These are phyloP conservation scores for Limnomonas spitsbergensis DNA, from an alignment of 139 green algal species.

Conservation along the genomic window DNA sequence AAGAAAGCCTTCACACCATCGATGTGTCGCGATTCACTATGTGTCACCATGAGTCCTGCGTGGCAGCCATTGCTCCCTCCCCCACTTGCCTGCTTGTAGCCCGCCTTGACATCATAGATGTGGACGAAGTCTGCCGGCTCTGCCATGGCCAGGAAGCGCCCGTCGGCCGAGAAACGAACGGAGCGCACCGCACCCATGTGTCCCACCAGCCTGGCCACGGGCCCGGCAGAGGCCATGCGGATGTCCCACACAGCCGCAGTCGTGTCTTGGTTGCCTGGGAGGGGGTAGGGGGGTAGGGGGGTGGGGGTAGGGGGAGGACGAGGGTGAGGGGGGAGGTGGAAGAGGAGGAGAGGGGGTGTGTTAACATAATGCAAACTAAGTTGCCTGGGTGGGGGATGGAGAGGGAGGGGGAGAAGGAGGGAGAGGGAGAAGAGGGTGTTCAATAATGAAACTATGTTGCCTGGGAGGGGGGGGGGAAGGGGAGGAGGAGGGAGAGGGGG, in stretches of 20 bases:
- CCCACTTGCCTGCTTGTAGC: slow-evolving; percentile 31
- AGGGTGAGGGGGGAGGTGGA: too few relatives aligned
- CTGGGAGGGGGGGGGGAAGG: too few relatives aligned
- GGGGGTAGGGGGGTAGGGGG: background rate
- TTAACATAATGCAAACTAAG: too few relatives aligned
- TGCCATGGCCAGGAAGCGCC: slow-evolving; percentile 71
- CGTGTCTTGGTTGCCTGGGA: slow-evolving; percentile 83
- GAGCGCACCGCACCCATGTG: slow-evolving; percentile 75
- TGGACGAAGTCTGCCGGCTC: slow-evolving; percentile 94
- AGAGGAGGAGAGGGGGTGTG: too few relatives aligned
- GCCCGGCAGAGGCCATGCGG: slow-evolving; percentile 20
- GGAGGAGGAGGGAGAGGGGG: too few relatives aligned
- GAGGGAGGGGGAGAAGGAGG: background rate
- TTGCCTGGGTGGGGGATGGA: too few relatives aligned
- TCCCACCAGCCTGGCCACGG: slow-evolving; percentile 52
- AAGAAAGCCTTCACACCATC: too few relatives aligned
- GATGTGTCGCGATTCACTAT: too few relatives aligned
- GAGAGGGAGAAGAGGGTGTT: background rate
- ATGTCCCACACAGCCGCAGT: slow-evolving; percentile 81
- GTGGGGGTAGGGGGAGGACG: too few relatives aligned
- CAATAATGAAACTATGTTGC: too few relatives aligned
- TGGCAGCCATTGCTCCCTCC: too few relatives aligned
- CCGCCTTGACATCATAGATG: slow-evolving; percentile 69
- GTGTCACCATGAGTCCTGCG: too few relatives aligned
- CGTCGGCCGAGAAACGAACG: slow-evolving; percentile 71